phyloP scores from a whole-genome alignment of 768 basidiomycete genomes.

The Mycena venus region DNA sequence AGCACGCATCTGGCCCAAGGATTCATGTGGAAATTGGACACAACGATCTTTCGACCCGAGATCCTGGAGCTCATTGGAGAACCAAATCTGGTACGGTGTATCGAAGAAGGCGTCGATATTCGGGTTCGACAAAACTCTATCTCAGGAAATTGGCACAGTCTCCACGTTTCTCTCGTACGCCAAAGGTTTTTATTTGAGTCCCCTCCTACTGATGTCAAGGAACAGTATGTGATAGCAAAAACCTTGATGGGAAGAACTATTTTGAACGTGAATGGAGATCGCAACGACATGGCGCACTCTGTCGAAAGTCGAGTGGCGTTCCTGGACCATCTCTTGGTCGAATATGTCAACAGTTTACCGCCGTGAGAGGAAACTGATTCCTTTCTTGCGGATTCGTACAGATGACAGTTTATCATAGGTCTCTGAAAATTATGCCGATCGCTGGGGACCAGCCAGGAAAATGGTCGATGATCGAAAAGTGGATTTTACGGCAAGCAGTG shows the following conservation, averaged over 20 bases:
- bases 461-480: constrained; percentile 32
- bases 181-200: too few relatives aligned
- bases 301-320: constrained; percentile 31
- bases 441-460: neutral
- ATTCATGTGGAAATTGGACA: neutral
- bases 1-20: neutral
- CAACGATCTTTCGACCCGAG: neutral
- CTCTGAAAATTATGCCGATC: constrained; percentile 17
- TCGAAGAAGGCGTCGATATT: constrained; percentile 17
- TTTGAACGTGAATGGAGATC: constrained; percentile 21
- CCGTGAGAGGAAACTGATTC: neutral
- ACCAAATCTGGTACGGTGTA: neutral
- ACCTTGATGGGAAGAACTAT: constrained; percentile 4
- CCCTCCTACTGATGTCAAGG: neutral
- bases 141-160: constrained; percentile 23
- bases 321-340: constrained; percentile 31
- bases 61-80: neutral
- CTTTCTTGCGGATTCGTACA: neutral
- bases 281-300: constrained; percentile 25
- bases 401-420: neutral
- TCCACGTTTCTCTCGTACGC: constrained; percentile 22
- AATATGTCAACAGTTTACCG: constrained; percentile 29
- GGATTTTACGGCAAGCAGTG: constrained; percentile 34
- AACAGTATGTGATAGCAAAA: constrained; percentile 18
- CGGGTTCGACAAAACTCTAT: constrained; percentile 13